Evolutionary conservation across 1,139 yeast genomes (phyloP).

Genomic region (Magnusiomyces sp.): DNA sequence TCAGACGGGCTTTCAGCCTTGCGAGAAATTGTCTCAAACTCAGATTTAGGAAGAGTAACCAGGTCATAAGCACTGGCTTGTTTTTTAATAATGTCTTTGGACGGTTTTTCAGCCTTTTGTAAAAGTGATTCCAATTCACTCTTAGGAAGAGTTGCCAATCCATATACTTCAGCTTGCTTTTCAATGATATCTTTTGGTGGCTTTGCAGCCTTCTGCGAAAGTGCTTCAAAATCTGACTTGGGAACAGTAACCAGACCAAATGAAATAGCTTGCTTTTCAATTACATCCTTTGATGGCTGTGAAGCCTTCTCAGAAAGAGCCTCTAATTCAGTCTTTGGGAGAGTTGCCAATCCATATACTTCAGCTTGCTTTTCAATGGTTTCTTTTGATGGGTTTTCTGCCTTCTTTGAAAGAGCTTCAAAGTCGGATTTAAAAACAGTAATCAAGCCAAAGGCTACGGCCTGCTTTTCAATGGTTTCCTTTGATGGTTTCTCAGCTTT

Average conservation of each 20-base stretch:
- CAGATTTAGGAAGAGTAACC: conserved; percentile 25
- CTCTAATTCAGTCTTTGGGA: conserved; percentile 16
- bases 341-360: conserved; percentile 33
- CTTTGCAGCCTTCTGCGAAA: conserved; percentile 18
- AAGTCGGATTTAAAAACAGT: conserved; percentile 18
- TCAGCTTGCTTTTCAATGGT: conserved; percentile 17
- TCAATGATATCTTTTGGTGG: conserved; percentile 20
- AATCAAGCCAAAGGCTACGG: conserved; percentile 21
- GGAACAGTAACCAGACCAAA: conserved; percentile 33
- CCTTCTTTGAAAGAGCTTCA: conserved; percentile 27
- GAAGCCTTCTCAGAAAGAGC: conserved; percentile 16
- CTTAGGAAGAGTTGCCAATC: conserved; percentile 22
- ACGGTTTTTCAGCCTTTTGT: conserved; percentile 27
- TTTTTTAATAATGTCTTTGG: conserved; percentile 16
- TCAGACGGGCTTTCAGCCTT: conserved; percentile 18
- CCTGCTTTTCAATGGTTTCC: conserved; percentile 17
- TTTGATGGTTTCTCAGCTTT: conserved; percentile 22
- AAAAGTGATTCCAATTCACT: conserved; percentile 18
- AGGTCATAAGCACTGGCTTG: conserved; percentile 29
- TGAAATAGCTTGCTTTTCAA: background rate
- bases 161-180: conserved; percentile 18
- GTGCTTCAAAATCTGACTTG: conserved; percentile 16
- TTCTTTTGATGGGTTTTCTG: conserved; percentile 20
- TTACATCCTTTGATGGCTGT: conserved; percentile 22
- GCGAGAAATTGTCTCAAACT: conserved; percentile 18